Base-by-base conservation (phyloP, 2,329 filamentous ascomycete genomes). In the Leptographium galeiforme region DNA sequence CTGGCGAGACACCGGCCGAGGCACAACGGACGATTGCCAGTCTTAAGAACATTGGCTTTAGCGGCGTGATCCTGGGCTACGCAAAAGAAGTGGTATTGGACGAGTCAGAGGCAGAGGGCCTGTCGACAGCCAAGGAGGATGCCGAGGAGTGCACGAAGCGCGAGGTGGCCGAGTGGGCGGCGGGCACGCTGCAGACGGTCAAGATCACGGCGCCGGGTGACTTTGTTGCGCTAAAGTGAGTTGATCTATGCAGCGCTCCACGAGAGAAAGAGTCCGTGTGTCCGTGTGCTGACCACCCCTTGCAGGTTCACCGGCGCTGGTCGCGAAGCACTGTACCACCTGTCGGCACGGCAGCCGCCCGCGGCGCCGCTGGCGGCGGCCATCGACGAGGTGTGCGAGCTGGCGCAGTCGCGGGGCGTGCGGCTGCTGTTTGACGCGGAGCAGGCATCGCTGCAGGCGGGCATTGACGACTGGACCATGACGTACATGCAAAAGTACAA, bases 341-440 rank as follows among this genome's bases (percentile, higher is more conserved):
- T 94, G 34, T 74, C 79, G 44, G 73, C 79, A 54, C 76, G 82
- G 49, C 71, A 80, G 4, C 72, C 76, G 2, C 84, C 87, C 0
- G 79, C 80, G 1, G 72, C 76, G 6, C 75, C 77, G 8, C 81
- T 95, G 61, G 74, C 77, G 51, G 68, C 76, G 14, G 84, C 86
- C 14, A 87, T 95, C 57, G 78, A 87, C 59, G 73, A 79, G 49
- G 83, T 94, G 58, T 94, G 89, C 68, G 72, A 82, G 48, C 77
- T 85, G 16, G 89, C 89, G 0, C 75, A 79, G 2, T 71, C 78
- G 40, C 81, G 83, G 51, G 80, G 83, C 30, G 80, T 95, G 3
- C 77, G 80, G 4, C 75, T 96, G 1, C 78, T 95, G 2, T 88
- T 95, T 57, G 88, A 94, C 58, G 90, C 89, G 1, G 90, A 96